Percentiles rank a stretch among this genome's conserved stretches.
These are phyloP conservation scores for Dendrocalamus sinicus DNA, from an alignment of 176 grass and related monocot genomes.

Conservation along the genomic window DNA sequence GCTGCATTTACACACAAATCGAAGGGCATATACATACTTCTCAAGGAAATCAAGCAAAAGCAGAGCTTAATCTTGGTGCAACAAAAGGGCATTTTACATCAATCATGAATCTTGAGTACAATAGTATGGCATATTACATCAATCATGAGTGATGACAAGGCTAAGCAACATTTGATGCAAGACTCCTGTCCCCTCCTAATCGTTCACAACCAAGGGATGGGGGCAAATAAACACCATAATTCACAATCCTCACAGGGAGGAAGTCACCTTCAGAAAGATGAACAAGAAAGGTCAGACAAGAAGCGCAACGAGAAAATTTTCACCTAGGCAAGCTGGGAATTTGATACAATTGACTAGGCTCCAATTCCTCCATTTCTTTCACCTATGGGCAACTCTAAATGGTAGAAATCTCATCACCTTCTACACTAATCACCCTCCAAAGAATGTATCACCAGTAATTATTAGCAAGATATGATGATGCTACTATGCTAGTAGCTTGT, in stretches of 20 bases:
- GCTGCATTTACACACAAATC: not conserved
- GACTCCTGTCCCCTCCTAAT: conserved; percentile 22
- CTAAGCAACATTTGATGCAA: conserved; percentile 39
- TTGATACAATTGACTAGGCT: conserved; percentile 42
- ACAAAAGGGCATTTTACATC: conserved; percentile 33
- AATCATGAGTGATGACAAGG: conserved; percentile 32
- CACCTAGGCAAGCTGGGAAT: conserved; percentile 35
- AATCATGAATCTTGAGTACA: conserved; percentile 29
- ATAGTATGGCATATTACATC: conserved; percentile 30
- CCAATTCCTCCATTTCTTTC: conserved; percentile 28
- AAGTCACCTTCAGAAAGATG: conserved; percentile 35
- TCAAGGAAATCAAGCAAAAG: not conserved
- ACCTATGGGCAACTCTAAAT: conserved; percentile 31
- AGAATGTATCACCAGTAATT: conserved; percentile 49
- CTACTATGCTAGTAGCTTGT: not conserved
- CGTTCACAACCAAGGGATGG: conserved; percentile 33
- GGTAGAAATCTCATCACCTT: conserved; percentile 38
- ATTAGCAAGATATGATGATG: conserved; percentile 32
- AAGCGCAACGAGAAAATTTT: conserved; percentile 27
- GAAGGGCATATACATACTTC: not conserved
- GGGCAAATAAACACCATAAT: conserved; percentile 44
- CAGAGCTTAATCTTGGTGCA: not conserved
- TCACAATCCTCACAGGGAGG: conserved; percentile 42
- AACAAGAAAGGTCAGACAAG: not conserved
- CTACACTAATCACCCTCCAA: conserved; percentile 49